Evolutionary conservation across 2,329 filamentous ascomycete genomes (phyloP).

Genomic region (Fusarium fujikuroi): DNA sequence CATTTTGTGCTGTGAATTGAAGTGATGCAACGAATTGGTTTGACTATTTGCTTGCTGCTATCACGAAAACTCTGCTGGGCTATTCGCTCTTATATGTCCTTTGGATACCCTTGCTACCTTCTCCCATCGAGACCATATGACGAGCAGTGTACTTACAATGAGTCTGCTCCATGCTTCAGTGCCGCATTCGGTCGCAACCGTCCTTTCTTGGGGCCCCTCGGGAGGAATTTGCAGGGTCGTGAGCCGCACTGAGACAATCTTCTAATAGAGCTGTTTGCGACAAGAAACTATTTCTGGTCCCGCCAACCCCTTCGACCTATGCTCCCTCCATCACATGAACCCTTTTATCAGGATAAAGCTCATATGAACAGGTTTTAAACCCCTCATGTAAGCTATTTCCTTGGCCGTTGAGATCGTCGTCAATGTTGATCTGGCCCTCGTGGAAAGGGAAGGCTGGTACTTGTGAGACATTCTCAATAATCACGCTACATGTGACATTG

Average conservation of each 20-base stretch:
- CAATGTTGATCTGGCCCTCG: constrained; percentile 6
- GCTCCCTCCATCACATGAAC: constrained; percentile 15
- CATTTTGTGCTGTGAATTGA: constrained; percentile 22
- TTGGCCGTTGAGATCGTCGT: constrained; percentile 10
- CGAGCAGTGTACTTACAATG: constrained; percentile 5
- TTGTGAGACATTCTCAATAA: constrained; percentile 32
- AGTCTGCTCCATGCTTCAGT: constrained; percentile 2
- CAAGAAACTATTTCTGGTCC: constrained; percentile 13
- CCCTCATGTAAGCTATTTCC: constrained; percentile 5
- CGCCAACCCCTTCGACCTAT: constrained; percentile 38
- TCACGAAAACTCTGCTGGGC: background rate
- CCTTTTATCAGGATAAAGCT: background rate
- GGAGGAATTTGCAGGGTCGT: constrained; percentile 25
- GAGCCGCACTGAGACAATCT: constrained; percentile 32
- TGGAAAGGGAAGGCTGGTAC: constrained; percentile 21
- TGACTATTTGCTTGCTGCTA: constrained; percentile 12
- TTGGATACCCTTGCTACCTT: constrained; percentile 26
- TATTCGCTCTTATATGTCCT: constrained; percentile 30
- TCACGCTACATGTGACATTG: background rate
- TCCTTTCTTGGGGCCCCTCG: constrained; percentile 10
- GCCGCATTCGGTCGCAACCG: constrained; percentile 17
- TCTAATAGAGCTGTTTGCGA: constrained; percentile 21
- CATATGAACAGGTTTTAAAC: constrained; percentile 11
- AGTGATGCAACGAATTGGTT: background rate
- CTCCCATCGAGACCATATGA: constrained; percentile 24